phyloP scores from a whole-genome alignment of 192 early-diverging fungal species.

The Linnemannia exigua region DNA sequence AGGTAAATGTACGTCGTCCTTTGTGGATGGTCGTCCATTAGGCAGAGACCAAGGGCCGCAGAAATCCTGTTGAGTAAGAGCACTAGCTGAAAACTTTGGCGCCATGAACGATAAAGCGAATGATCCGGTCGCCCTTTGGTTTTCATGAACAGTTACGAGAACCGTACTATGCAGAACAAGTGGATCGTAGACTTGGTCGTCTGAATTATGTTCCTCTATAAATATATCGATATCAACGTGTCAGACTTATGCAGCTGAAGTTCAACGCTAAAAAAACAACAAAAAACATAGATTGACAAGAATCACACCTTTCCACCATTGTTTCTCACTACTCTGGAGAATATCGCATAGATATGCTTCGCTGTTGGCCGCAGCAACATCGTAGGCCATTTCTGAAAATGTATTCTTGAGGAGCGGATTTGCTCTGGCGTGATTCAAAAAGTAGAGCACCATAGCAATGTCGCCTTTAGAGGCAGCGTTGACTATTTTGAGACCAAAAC shows the following conservation, averaged over 20 bases:
- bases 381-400: slow-evolving; percentile 82
- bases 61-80: slow-evolving; percentile 64
- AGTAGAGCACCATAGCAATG: slow-evolving; percentile 71
- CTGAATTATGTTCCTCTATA: slow-evolving; percentile 34
- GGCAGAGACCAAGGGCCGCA: slow-evolving; percentile 76
- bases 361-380: slow-evolving; percentile 77
- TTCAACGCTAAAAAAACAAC: background rate
- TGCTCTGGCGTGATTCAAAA: slow-evolving; percentile 70
- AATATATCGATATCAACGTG: background rate
- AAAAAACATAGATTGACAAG: background rate
- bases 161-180: slow-evolving; percentile 69
- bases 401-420: slow-evolving; percentile 76
- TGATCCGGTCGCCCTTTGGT: slow-evolving; percentile 71
- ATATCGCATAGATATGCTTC: slow-evolving; percentile 78
- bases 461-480: slow-evolving; percentile 81
- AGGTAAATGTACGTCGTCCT: slow-evolving; percentile 70
- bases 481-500: slow-evolving; percentile 61
- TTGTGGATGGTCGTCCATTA: slow-evolving; percentile 63
- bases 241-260: background rate
- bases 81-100: slow-evolving; percentile 65
- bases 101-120: slow-evolving; percentile 61
- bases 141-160: slow-evolving; percentile 75
- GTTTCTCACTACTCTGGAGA: slow-evolving; percentile 70
- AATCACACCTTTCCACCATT: slow-evolving; percentile 60
- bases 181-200: slow-evolving; percentile 59